These are phyloP conservation scores for Canariomyces notabilis DNA, from an alignment of 2,329 filamentous ascomycete genomes.

Conservation along the genomic window DNA sequence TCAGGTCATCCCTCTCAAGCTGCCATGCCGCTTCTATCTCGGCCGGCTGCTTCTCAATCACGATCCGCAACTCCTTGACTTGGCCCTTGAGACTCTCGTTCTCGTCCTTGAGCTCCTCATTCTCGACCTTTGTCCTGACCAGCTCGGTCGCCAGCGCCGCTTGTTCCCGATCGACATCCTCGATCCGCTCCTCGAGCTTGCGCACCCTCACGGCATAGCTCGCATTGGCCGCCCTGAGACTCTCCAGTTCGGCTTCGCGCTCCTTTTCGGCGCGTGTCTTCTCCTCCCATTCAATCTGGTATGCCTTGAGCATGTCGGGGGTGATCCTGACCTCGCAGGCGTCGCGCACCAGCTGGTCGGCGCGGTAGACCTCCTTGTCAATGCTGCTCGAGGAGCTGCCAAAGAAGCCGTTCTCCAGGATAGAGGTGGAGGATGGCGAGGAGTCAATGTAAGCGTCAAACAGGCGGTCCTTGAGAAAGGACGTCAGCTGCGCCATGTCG, in stretches of 20 bases:
- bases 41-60: conserved; percentile 84
- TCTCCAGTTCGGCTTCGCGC: conserved; percentile 74
- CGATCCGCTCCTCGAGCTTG: conserved; percentile 77
- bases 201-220: conserved; percentile 72
- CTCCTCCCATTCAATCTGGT: conserved; percentile 88
- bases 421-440: conserved; percentile 82
- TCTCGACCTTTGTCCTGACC: conserved; percentile 87
- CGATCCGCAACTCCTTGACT: conserved; percentile 74
- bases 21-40: conserved; percentile 81
- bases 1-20: conserved; percentile 82
- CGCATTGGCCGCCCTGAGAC: conserved; percentile 61
- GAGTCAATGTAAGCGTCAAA: conserved; percentile 98
- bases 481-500: conserved; percentile 85
- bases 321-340: conserved; percentile 85
- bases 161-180: conserved; percentile 86
- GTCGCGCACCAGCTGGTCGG: conserved; percentile 88
- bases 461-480: conserved; percentile 85
- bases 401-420: conserved; percentile 96
- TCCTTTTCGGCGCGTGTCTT: conserved; percentile 78
- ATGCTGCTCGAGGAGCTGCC: conserved; percentile 82
- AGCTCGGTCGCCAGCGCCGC: conserved; percentile 86
- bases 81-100: conserved; percentile 85
- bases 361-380: conserved; percentile 93
- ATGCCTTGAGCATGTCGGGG: conserved; percentile 72
- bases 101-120: conserved; percentile 80